Base-by-base conservation (phyloP, 2,329 filamentous ascomycete genomes). In the Fusarium solani-melongenae region DNA sequence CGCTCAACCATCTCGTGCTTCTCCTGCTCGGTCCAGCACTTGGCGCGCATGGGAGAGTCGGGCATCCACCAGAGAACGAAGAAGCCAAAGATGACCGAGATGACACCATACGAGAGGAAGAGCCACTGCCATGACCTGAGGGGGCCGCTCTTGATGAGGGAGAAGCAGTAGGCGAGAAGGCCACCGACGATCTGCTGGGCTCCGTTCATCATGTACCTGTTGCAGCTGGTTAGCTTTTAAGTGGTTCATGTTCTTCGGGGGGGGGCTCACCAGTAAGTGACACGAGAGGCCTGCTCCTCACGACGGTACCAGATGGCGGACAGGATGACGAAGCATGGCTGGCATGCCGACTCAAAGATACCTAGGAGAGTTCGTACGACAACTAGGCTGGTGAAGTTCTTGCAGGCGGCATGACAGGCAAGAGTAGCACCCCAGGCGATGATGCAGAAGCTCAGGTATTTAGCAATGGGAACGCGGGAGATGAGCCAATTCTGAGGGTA, bases 191-290 rank as follows among this genome's bases (percentile, higher is more conserved):
- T 91, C 77, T 93, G 92, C 79, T 93, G 92, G 2, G 86, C 87
- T 8, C 92, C 92, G 78, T 93, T 94, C 91, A 93, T 93, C 90
- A 93, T 93, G 80, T 92, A 92, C 81, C 84, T 77, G 41, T 15
- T 34, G 17, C 15, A 8, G 56, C 11, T 17, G 24, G 58, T 69
- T 17, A 67, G 60, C 24, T 49, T 12, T 51, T 51, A 17, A 8
- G 15, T 14, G 46, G 46, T 12, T n/a, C 24, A 11, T 51, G 46
- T 11, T 29, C 2, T 20, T 51, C 5, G 17, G 17, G 27, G 17
- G 17, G 27, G 10, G 46, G 17, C 24, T 27, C 29, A 51, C 29
- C 92, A 93, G 81, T 90, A 92, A 0, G 90, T 92, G 5, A 93
- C 90, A 8, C 89, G 88, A 1, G 87, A 80, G 0, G 91, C 88